phyloP scores from a whole-genome alignment of 2,329 filamentous ascomycete species.

The Paracoccidioides lutzii region DNA sequence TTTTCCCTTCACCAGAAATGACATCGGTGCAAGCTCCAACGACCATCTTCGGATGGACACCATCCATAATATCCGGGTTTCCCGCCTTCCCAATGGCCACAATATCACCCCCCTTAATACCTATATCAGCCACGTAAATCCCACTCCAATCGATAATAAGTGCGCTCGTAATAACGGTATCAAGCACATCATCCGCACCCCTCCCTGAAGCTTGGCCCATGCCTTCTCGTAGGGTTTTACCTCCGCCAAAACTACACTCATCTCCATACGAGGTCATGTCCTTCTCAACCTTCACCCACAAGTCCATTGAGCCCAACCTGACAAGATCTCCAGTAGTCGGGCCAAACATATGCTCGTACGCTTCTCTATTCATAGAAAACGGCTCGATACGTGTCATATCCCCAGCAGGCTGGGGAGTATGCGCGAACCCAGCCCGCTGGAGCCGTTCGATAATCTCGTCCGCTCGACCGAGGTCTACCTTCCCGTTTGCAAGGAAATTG shows the following conservation, averaged over 20 bases:
- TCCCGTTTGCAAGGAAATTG: constrained; percentile 63
- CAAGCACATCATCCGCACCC: constrained; percentile 57
- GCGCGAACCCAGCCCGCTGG: constrained; percentile 62
- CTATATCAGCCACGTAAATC: constrained; percentile 94
- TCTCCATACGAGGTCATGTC: constrained; percentile 79
- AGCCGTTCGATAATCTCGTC: constrained; percentile 56
- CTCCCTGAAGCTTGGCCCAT: constrained; percentile 87
- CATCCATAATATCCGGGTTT: constrained; percentile 94
- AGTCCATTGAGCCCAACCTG: constrained; percentile 65
- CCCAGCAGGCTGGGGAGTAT: constrained; percentile 53
- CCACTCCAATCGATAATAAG: constrained; percentile 82
- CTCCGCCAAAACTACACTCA: constrained; percentile 89
- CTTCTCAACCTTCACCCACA: constrained; percentile 83
- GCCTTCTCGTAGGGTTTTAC: constrained; percentile 84
- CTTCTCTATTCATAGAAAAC: constrained; percentile 60
- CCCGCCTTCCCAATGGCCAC: constrained; percentile 86
- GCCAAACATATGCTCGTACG: constrained; percentile 82
- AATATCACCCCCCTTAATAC: constrained; percentile 76
- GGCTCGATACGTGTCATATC: constrained; percentile 45
- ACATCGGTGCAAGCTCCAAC: constrained; percentile 85
- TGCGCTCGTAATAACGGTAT: constrained; percentile 80
- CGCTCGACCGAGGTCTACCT: constrained; percentile 50
- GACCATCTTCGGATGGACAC: constrained; percentile 63
- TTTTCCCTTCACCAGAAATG: constrained; percentile 78
- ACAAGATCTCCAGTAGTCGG: constrained; percentile 83